Base-by-base conservation (phyloP, 2,329 filamentous ascomycete species). In the Didymella pomorum region DNA sequence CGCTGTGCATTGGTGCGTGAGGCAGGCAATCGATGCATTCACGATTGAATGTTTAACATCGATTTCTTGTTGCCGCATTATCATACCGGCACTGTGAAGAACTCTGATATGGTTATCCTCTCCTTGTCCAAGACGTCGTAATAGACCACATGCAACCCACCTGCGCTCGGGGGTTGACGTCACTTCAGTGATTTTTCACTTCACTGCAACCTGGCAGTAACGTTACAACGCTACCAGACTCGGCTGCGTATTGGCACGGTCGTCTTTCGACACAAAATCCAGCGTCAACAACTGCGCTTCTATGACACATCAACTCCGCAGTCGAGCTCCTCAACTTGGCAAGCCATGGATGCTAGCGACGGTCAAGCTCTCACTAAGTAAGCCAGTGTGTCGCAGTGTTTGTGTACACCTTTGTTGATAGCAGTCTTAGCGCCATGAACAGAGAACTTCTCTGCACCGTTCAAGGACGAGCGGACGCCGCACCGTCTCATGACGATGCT, bases 201-300 rank as follows among this genome's bases (percentile, higher is more conserved):
- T 50, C 53, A 56, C 53, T 33, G 39, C 12, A n/a, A 47, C 23
- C 11, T 31, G 21, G 20, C 29, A 29, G 31, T 39, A 23, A 29
- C 21, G 45, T 44, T 37, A 50, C 39, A 11, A 8, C 52, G 45
- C 52, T 49, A 50, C 25, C 16, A n/a, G 16, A 8, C 41, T 50
- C 46, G 46, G 25, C 53, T 37, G 3, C 25, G 9, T 4, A 50
- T 18, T 4, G 31, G 46, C 53, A 50, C 39, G 46, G 35, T 11
- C 39, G 16, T 9, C 5, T 6, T 12, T 18, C 12, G 3, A 3
- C 12, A 26, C 20, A 35, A 29, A 49, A 37, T 3, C 44, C 25
- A 11, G 5, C 9, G 6, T 31, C 26, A 43, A 28, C 6, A 26
- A 10, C 4, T 11, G 20, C 0, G 2, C 11, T 6, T 5, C 4